Evolutionary conservation across 2,329 filamentous ascomycete genomes (phyloP).

Genomic region (Zymoseptoria crescenta): DNA sequence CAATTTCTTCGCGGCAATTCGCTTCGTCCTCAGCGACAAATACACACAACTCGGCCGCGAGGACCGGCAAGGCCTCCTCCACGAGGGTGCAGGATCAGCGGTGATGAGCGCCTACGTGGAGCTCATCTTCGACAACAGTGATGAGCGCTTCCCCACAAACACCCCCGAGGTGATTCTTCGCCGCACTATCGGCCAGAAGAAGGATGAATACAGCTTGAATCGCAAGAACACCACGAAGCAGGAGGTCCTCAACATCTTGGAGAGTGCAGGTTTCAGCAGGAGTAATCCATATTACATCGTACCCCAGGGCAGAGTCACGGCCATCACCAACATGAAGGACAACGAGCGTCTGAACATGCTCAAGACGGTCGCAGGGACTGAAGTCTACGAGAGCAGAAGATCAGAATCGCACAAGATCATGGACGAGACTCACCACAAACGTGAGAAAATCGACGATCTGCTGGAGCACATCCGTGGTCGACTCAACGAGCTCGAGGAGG

Average conservation of each 20-base stretch:
- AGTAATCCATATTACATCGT: conserved; percentile 99
- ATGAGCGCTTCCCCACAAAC: conserved; percentile 89
- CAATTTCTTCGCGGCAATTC: conserved; percentile 98
- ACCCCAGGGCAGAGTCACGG: conserved; percentile 90
- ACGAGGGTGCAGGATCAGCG: conserved; percentile 94
- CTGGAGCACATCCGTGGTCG: conserved; percentile 88
- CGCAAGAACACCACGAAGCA: conserved; percentile 91
- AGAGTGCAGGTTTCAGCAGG: conserved; percentile 91
- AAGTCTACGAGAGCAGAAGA: conserved; percentile 89
- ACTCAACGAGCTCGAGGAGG: conserved; percentile 82
- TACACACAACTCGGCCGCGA: conserved; percentile 95
- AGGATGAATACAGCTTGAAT: conserved; percentile 97
- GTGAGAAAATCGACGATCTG: conserved; percentile 86
- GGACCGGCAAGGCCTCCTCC: conserved; percentile 89
- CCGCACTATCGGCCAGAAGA: conserved; percentile 92
- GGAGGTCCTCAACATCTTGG: conserved; percentile 90
- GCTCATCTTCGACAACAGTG: conserved; percentile 96
- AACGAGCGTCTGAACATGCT: conserved; percentile 78
- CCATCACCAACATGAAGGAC: conserved; percentile 98
- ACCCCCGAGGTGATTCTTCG: conserved; percentile 85
- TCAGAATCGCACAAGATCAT: conserved; percentile 94
- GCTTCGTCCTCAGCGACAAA: conserved; percentile 87
- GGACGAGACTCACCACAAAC: conserved; percentile 91
- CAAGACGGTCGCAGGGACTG: conserved; percentile 97
- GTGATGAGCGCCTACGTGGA: conserved; percentile 99